Evolutionary conservation across 164 flowering plant genomes (phyloP).

Genomic region (Magnolia kwangsiensis): DNA sequence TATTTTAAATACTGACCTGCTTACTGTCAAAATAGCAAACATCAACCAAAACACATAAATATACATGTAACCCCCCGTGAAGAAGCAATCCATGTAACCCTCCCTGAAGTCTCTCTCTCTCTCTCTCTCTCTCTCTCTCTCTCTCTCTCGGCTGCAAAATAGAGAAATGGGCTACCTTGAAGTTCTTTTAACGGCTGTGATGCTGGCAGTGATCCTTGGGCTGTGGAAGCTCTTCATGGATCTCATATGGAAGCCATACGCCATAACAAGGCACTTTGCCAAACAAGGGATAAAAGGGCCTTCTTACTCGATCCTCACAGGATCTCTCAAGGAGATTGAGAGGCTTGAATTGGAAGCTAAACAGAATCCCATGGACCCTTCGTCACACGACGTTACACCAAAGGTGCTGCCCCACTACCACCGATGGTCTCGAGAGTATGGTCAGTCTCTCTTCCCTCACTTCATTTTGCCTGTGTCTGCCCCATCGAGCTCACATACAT

Average conservation of each 20-base stretch:
- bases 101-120: background rate
- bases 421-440: conserved; percentile 1
- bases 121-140: background rate
- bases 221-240: conserved; percentile 10
- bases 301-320: conserved; percentile 6
- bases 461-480: background rate
- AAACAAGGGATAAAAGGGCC: conserved; percentile 23
- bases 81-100: background rate
- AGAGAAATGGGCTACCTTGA: conserved; percentile 15
- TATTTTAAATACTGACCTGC: background rate
- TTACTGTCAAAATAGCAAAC: background rate
- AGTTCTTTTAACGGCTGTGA: background rate
- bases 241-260: conserved; percentile 28
- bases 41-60: background rate
- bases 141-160: background rate
- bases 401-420: conserved; percentile 5
- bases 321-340: conserved; percentile 17
- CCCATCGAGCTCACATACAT: background rate
- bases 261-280: conserved; percentile 15
- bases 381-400: conserved; percentile 6
- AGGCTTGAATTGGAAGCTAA: conserved; percentile 16
- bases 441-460: background rate
- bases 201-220: background rate
- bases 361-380: conserved; percentile 8
- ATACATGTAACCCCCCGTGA: background rate